A percentile compares a stretch with the other conserved stretches of the same genome.
Conservation (phyloP, 176 grass and related monocot genomes). For the Avena sativa region DNA sequence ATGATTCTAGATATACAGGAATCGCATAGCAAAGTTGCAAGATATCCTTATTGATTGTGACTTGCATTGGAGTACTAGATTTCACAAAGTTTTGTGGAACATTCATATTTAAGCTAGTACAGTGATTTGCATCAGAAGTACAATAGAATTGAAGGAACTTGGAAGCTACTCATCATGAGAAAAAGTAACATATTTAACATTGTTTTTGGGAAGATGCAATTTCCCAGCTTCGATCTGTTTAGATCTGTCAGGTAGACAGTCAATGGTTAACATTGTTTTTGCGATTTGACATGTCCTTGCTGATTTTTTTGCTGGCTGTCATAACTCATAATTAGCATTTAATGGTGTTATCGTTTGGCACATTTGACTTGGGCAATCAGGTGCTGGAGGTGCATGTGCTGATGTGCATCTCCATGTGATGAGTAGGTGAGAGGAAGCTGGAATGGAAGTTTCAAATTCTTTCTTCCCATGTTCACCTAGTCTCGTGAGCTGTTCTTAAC, state of each 20-base stretch:
- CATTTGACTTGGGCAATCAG: constrained; percentile 49
- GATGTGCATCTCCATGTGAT: constrained; percentile 33
- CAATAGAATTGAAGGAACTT: constrained; percentile 34
- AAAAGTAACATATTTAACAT: background rate
- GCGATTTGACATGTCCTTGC: background rate
- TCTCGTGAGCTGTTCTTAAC: constrained; percentile 46
- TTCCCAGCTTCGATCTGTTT: background rate
- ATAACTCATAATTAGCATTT: constrained; percentile 31
- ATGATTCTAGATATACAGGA: constrained; percentile 25
- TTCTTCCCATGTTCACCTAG: constrained; percentile 21
- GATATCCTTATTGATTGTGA: constrained; percentile 6
- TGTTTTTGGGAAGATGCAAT: too few species aligned
- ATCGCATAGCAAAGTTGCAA: background rate
- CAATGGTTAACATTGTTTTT: background rate
- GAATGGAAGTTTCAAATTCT: constrained; percentile 29
- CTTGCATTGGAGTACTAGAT: background rate
- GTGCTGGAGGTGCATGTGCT: background rate
- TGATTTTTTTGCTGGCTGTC: background rate
- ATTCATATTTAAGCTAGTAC: background rate
- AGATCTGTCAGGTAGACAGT: background rate
- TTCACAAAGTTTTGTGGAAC: background rate
- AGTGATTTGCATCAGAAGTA: constrained; percentile 32
- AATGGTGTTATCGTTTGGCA: constrained; percentile 7
- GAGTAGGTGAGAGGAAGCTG: constrained; percentile 46
- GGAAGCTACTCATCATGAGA: constrained; percentile 45